Conservation (phyloP, 129 eudicot genomes). For the sunflower (Helianthus annuus) region HanXRQr2.0-SUNRISE NC_035446.2:53011039-53011538, state of each 20-base stretch:
- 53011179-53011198: too few relatives aligned
- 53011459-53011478: background rate
- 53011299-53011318: background rate
- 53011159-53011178: background rate
- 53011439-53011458: background rate
- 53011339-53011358: conserved; percentile 25
- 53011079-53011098: conserved; percentile 37
- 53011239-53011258: too few relatives aligned
- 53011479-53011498: too few relatives aligned
- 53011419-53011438: conserved; percentile 24
- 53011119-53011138: conserved; percentile 19
- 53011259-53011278: too few relatives aligned
- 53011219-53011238: too few relatives aligned
- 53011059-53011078: conserved; percentile 51
- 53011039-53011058: background rate
- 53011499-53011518: background rate
- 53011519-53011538: conserved; percentile 27
- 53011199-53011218: too few relatives aligned
- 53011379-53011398: conserved; percentile 63
- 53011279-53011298: too few relatives aligned
- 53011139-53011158: background rate
- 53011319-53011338: background rate
- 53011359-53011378: conserved; percentile 21
- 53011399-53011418: conserved; percentile 77
- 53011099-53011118: conserved; percentile 35